Base-by-base conservation (phyloP, 2,329 filamentous ascomycete species). In the Endoconidiophora laricicola region DNA sequence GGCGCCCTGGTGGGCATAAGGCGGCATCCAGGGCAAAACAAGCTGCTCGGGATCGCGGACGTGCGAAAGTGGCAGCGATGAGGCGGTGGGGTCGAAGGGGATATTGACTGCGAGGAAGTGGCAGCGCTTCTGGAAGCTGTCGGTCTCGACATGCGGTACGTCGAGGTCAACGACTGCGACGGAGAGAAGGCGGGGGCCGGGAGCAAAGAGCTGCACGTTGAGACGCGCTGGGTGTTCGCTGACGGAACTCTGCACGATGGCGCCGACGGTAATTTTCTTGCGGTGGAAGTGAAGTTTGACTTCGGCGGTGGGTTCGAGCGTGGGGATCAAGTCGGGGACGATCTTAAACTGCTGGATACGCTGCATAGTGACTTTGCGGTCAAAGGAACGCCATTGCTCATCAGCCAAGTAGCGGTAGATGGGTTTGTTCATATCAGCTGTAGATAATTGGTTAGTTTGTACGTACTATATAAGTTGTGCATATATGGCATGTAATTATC, bases 371-470 rank as follows among this genome's bases (percentile, higher is more conserved):
- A 96, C 69, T 58, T 79, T 78, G 58, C 82, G 78, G 61, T 86
- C 81, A 69, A 91, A 87, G 56, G 78, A 72, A 58, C 81, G 79
- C 91, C 91, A 98, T 69, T 93, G 87, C 58, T 74, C 70, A 61
- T 94, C 77, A 54, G 90, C 86, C 46, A 96, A 81, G 65, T 84
- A 76, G 56, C 90, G 84, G 70, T 98, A 98, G 61, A 98, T 88
- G 55, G 90, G 90, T 65, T 94, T 94, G 69, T 78, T 81, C 86
- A 96, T 90, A 65, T 96, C 87, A 56, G 83, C 88, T 95, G 56
- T 4, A 22, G 24, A 10, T 42, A 18, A 1, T 18, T 18, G 16
- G 41, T 50, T 39, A 52, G 39, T 18, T n/a, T 20, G n/a, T 12
- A 18, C 62, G 56, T 59, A 55, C 24, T 43, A 43, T 39, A 23